Base-by-base conservation (phyloP, 306 rosid species). In the Acmispon strigosus region DNA sequence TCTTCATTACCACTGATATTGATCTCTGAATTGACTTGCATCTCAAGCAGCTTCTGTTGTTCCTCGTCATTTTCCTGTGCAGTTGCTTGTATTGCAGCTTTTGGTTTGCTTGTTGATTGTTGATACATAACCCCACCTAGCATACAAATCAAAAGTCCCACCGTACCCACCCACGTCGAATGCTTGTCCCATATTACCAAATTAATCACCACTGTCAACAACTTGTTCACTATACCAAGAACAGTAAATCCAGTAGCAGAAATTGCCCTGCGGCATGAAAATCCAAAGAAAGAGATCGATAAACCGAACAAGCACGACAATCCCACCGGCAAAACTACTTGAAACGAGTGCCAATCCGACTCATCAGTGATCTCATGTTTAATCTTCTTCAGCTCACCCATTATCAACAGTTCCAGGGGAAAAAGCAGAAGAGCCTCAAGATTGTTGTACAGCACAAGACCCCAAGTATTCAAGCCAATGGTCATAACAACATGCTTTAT, bases 401-500 rank as follows among this genome's bases (percentile, higher is more conserved):
- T 91, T 41, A 91, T 84, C 51, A 88, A 76, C 58, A 91, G 80
- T 60, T 88, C 97, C 82, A 91, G 6, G 0, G 95, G 96, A 76
- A 90, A 90, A 83, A 90, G 78, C 54, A 90, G 5, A 76, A 90
- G 92, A 76, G 96, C 95, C 79, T 90, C 96, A 4, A 90, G 85
- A 68, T 90, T 88, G 72, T 90, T 90, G 79, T 90, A 88, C 80
- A 90, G 54, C 54, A 90, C 96, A 72, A 88, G 91, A 19, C 94
- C 96, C 96, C 94, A 88, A 0, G 96, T 86, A 41, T 90, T 90
- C 81, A 90, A 69, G 15, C 91, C 90, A 44, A 90, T 86, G 56
- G 96, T 90, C 86, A 87, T 78, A 47, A 90, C 94, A 14, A 90
- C 96, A 62, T 90, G 96, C 70, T 90, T 90, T 76, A 90, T 90